Evolutionary conservation across 805 yeast genomes (phyloP).

Genomic region (Saturnispora bothae): DNA sequence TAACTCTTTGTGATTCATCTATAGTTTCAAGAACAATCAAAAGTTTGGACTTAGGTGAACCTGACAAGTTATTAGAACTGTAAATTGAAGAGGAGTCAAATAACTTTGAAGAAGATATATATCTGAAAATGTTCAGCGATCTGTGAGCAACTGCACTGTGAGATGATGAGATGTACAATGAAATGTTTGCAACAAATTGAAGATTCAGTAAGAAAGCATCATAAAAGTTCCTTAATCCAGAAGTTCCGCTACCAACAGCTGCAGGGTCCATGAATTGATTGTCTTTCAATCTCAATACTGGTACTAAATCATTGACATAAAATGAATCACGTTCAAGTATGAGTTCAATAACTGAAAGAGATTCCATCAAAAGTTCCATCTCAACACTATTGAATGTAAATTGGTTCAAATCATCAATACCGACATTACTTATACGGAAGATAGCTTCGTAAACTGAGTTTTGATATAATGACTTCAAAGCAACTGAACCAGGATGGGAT

Average conservation of each 20-base stretch:
- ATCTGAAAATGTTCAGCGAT: slow-evolving; percentile 43
- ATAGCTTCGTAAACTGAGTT: slow-evolving; percentile 46
- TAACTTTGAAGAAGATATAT: slow-evolving; percentile 34
- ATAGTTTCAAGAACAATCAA: slow-evolving; percentile 63
- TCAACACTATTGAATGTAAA: slow-evolving; percentile 25
- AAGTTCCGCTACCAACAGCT: slow-evolving; percentile 35
- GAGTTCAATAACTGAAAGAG: slow-evolving; percentile 36
- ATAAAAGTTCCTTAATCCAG: slow-evolving; percentile 52
- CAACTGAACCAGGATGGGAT: slow-evolving; percentile 61
- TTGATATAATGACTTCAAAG: slow-evolving; percentile 51
- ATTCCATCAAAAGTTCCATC: slow-evolving; percentile 28
- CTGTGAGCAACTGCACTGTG: slow-evolving; percentile 39
- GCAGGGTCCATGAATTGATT: slow-evolving; percentile 32
- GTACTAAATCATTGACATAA: slow-evolving; percentile 44
- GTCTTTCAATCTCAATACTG: slow-evolving; percentile 34
- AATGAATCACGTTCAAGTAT: slow-evolving; percentile 47
- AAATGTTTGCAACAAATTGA: slow-evolving; percentile 63
- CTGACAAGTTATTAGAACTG: slow-evolving; percentile 8
- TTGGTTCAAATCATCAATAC: slow-evolving; percentile 46
- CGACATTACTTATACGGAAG: slow-evolving; percentile 46
- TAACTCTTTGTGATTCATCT: slow-evolving; percentile 68
- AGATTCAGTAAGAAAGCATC: slow-evolving; percentile 65
- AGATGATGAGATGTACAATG: slow-evolving; percentile 59
- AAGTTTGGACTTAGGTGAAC: slow-evolving; percentile 41
- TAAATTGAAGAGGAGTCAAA: slow-evolving; percentile 25